Conservation (phyloP, 306 rosid species). For the Gynostemma pentaphyllum region DNA sequence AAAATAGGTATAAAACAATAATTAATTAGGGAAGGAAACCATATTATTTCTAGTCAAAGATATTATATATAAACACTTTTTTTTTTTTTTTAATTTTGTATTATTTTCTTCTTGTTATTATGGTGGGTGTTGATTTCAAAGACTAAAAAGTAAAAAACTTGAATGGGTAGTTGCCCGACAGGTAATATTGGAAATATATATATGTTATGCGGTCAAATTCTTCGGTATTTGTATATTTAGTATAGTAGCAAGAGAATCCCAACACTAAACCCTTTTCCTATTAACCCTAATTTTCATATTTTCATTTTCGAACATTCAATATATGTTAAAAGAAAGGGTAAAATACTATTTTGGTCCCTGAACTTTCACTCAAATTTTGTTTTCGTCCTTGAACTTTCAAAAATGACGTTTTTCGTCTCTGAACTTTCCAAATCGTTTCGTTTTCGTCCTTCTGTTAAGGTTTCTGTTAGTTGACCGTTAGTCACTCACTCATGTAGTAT, state of each 20-base stretch:
- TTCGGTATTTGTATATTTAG: background rate
- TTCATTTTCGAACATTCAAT: too few species aligned
- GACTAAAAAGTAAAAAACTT: background rate
- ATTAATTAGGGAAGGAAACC: background rate
- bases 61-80: background rate
- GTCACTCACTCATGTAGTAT: too few species aligned
- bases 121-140: background rate
- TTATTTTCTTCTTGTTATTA: background rate
- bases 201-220: background rate
- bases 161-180: background rate
- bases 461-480: too few species aligned
- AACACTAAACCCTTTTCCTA: slow-evolving; percentile 2
- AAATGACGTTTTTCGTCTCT: too few species aligned
- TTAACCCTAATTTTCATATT: background rate
- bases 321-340: too few species aligned
- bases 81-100: background rate
- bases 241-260: background rate
- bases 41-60: background rate
- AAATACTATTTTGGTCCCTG: too few species aligned
- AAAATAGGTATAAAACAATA: too few species aligned
- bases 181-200: background rate
- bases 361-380: too few species aligned
- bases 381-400: background rate
- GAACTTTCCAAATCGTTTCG: too few species aligned
- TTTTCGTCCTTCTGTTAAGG: too few species aligned